Percentiles rank a stretch among this genome's conserved stretches.
phyloP scores from a whole-genome alignment of 495 filamentous ascomycete genomes.

The Xylaria telfairii region DNA sequence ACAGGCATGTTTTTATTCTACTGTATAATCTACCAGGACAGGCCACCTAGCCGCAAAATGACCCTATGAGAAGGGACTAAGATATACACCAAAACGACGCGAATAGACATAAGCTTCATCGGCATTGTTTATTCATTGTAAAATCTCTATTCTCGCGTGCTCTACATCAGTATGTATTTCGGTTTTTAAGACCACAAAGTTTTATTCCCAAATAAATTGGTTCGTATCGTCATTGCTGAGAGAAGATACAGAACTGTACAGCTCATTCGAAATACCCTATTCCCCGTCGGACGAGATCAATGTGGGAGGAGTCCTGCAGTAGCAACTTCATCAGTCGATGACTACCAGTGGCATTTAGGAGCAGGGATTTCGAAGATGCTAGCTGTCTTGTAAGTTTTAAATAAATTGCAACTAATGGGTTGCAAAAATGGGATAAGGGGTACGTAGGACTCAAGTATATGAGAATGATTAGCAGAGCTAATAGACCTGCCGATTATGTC shows the following conservation, averaged over 20 bases:
- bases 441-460: not conserved
- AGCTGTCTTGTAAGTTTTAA: not conserved
- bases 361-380: not conserved
- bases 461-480: not conserved
- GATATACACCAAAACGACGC: not conserved
- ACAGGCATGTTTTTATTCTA: not conserved
- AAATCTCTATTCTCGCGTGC: not conserved
- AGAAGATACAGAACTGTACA: not conserved
- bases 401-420: not conserved
- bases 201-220: not conserved
- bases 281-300: not conserved
- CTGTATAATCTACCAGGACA: not conserved
- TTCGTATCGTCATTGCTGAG: not conserved
- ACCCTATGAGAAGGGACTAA: not conserved
- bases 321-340: not conserved
- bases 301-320: not conserved
- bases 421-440: not conserved
- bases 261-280: not conserved
- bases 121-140: not conserved
- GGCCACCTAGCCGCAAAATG: not conserved
- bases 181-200: not conserved
- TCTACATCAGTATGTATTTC: not conserved
- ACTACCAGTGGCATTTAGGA: not conserved
- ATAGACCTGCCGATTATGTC: not conserved
- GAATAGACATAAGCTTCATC: not conserved